Evolutionary conservation across 2,329 filamentous ascomycete genomes (phyloP).

Genomic region (Nemania sp.): DNA sequence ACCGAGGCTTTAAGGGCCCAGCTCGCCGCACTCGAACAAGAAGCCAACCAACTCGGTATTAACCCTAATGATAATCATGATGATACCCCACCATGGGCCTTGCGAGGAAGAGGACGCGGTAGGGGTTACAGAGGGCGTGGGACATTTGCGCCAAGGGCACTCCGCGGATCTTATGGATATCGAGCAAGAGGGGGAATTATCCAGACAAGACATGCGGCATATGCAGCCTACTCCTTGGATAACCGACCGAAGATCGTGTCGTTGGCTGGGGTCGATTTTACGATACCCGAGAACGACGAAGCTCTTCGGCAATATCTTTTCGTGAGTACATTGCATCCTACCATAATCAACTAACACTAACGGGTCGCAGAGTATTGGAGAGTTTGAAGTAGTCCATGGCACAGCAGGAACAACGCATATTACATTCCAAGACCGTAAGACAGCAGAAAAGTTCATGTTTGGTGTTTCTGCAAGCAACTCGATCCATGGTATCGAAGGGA

Average conservation of each 20-base stretch:
- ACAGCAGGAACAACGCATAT: slow-evolving; percentile 63
- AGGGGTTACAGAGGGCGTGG: slow-evolving; percentile 56
- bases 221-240: slow-evolving; percentile 76
- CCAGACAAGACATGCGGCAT: slow-evolving; percentile 60
- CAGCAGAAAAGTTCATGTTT: slow-evolving; percentile 77
- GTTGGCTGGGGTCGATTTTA: slow-evolving; percentile 73
- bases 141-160: slow-evolving; percentile 52
- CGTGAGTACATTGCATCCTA: slow-evolving; percentile 58
- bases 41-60: slow-evolving; percentile 76
- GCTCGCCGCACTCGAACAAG: slow-evolving; percentile 77
- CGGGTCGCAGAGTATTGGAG: slow-evolving; percentile 66
- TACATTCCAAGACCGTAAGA: slow-evolving; percentile 74
- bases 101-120: slow-evolving; percentile 55
- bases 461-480: slow-evolving; percentile 61
- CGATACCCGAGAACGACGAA: slow-evolving; percentile 73
- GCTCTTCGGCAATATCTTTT: slow-evolving; percentile 77
- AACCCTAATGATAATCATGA: slow-evolving; percentile 67
- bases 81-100: slow-evolving; percentile 53
- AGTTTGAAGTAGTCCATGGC: slow-evolving; percentile 69
- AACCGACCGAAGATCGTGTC: slow-evolving; percentile 78
- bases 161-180: slow-evolving; percentile 59
- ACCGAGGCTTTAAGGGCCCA: slow-evolving; percentile 77
- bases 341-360: slow-evolving; percentile 44
- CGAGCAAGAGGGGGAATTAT: slow-evolving; percentile 57
- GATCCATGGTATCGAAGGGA: slow-evolving; percentile 71